A percentile compares a stretch with the other conserved stretches of the same genome.
phyloP scores from a whole-genome alignment of 768 basidiomycete species.

The Naganishia friedmannii region DNA sequence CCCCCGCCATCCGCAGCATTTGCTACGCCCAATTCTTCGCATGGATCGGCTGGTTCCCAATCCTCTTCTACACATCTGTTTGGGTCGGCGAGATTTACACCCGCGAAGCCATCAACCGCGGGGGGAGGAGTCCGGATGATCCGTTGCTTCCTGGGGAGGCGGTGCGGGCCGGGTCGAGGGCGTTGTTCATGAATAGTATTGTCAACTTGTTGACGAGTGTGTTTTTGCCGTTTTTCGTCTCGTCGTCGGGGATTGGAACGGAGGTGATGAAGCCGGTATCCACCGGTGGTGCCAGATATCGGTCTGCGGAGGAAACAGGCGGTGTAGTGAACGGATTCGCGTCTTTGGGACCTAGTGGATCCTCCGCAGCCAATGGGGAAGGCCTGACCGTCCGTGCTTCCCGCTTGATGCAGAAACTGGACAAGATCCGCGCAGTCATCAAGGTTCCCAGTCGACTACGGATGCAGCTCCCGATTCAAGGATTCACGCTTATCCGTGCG shows the following conservation, averaged over 20 bases:
- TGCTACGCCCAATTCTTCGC: constrained; percentile 59
- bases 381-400: constrained; percentile 12
- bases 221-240: constrained; percentile 64
- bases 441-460: constrained; percentile 23
- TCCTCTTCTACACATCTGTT: constrained; percentile 80
- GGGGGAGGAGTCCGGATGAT: constrained; percentile 49
- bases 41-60: constrained; percentile 80
- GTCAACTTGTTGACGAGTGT: constrained; percentile 68
- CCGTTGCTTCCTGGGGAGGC: constrained; percentile 62
- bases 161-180: constrained; percentile 77
- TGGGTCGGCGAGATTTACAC: constrained; percentile 87
- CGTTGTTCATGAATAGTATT: constrained; percentile 73
- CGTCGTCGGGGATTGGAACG: constrained; percentile 38
- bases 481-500: constrained; percentile 53
- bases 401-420: constrained; percentile 26
- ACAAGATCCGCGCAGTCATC: constrained; percentile 23
- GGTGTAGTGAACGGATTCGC: not conserved
- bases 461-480: constrained; percentile 45
- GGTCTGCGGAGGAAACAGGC: not conserved
- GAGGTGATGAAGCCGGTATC: constrained; percentile 21
- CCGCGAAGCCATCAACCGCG: constrained; percentile 37
- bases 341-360: no score
- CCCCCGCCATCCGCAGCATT: constrained; percentile 72
- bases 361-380: not conserved
- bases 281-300: not conserved